phyloP scores from a whole-genome alignment of 495 filamentous ascomycete species.

The Penicillium soppii region DNA sequence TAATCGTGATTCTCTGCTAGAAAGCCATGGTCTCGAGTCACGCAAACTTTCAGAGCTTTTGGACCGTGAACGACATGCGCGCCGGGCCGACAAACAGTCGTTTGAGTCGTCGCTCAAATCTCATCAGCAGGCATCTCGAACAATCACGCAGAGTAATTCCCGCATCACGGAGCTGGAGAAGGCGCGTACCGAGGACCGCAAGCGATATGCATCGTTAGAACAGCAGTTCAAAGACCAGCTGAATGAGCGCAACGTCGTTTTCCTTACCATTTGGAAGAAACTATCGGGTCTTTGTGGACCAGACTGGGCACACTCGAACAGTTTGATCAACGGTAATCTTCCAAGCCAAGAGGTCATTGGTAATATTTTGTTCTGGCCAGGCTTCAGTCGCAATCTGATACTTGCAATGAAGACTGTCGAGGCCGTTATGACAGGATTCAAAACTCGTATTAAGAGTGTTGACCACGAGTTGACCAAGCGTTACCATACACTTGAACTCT shows the following conservation, averaged over 20 bases:
- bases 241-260: conserved; percentile 81
- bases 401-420: conserved; percentile 88
- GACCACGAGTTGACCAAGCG: conserved; percentile 88
- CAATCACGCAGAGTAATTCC: conserved; percentile 77
- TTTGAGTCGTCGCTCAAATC: conserved; percentile 86
- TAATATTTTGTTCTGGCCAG: conserved; percentile 70
- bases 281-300: conserved; percentile 81
- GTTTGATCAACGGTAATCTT: conserved; percentile 81
- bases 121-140: conserved; percentile 78
- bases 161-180: conserved; percentile 83
- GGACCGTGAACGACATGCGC: conserved; percentile 84
- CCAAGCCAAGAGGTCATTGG: conserved; percentile 77
- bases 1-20: conserved; percentile 88
- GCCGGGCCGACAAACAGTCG: conserved; percentile 78
- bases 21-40: conserved; percentile 82
- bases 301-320: conserved; percentile 90
- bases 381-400: conserved; percentile 85
- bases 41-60: conserved; percentile 82
- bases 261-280: conserved; percentile 83
- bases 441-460: conserved; percentile 72
- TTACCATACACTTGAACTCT: conserved; percentile 82
- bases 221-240: conserved; percentile 80
- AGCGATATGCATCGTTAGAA: conserved; percentile 71
- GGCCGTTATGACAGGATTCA: conserved; percentile 75
- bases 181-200: conserved; percentile 67